Percentiles rank a stretch among this genome's conserved stretches.
Conservation (phyloP, 306 rosid species). For the Medicago arabica region DNA sequence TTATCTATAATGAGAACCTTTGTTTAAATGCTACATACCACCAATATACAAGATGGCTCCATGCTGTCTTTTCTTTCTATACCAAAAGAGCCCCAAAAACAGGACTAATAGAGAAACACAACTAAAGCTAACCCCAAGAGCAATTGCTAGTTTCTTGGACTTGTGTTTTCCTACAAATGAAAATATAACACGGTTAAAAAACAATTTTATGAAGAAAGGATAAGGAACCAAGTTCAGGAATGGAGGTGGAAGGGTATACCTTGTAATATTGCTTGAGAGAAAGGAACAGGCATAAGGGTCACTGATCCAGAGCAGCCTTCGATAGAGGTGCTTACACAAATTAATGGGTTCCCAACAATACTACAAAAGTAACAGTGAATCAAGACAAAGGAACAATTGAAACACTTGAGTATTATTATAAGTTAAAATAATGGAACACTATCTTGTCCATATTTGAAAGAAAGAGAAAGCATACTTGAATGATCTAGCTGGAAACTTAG, state of each 20-base stretch:
- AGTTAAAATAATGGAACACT: slow-evolving; percentile 27
- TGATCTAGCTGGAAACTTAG: slow-evolving; percentile 87
- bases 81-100: slow-evolving; percentile 63
- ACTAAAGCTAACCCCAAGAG: slow-evolving; percentile 81
- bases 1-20: slow-evolving; percentile 14
- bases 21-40: slow-evolving; percentile 56
- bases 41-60: slow-evolving; percentile 63
- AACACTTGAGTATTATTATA: slow-evolving; percentile 14
- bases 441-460: slow-evolving; percentile 5
- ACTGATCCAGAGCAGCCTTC: slow-evolving; percentile 85
- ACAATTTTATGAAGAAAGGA: too few species aligned
- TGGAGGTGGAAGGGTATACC: slow-evolving; percentile 47
- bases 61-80: slow-evolving; percentile 64
- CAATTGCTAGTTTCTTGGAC: slow-evolving; percentile 75
- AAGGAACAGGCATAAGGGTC: slow-evolving; percentile 62
- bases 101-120: slow-evolving; percentile 61
- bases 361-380: slow-evolving; percentile 51
- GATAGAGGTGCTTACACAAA: slow-evolving; percentile 72
- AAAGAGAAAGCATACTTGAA: slow-evolving; percentile 66
- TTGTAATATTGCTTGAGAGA: slow-evolving; percentile 62
- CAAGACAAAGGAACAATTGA: slow-evolving; percentile 39
- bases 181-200: neutral
- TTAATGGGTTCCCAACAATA: slow-evolving; percentile 84
- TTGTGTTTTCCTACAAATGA: slow-evolving; percentile 58
- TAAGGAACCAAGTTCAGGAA: neutral